These are phyloP conservation scores for Serpula lacrymans DNA, from an alignment of 768 basidiomycete genomes.

Conservation along the genomic window DNA sequence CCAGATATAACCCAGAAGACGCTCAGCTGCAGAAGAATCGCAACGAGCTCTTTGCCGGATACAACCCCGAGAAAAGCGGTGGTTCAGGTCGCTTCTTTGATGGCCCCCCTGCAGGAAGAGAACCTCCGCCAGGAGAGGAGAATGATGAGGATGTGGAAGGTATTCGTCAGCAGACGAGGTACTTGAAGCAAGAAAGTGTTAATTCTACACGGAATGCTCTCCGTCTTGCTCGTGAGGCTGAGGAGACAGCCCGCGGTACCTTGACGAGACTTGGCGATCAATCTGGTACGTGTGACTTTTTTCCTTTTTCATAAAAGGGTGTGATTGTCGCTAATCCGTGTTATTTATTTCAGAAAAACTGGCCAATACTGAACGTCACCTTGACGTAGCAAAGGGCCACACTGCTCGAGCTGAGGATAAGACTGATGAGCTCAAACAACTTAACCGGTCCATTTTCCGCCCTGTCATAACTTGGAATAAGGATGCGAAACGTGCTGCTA, in stretches of 20 bases:
- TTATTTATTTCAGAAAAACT: constrained; percentile 58
- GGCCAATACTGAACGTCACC: constrained; percentile 91
- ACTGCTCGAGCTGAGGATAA: constrained; percentile 87
- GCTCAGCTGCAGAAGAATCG: constrained; percentile 61
- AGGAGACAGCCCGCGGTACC: constrained; percentile 90
- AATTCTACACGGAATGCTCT: constrained; percentile 89
- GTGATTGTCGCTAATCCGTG: constrained; percentile 3
- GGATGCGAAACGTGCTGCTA: constrained; percentile 80
- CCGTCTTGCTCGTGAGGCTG: constrained; percentile 90
- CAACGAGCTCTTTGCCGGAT: constrained; percentile 72
- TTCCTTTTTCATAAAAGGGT: too few species aligned
- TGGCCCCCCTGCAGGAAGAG: constrained; percentile 44
- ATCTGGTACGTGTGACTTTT: constrained; percentile 62
- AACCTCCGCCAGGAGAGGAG: constrained; percentile 62
- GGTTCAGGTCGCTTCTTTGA: constrained; percentile 71
- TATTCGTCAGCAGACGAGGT: constrained; percentile 89
- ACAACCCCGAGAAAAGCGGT: constrained; percentile 50
- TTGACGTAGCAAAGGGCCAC: constrained; percentile 89
- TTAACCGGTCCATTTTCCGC: constrained; percentile 93
- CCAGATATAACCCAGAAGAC: constrained; percentile 12
- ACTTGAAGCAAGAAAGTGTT: constrained; percentile 88
- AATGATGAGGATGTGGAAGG: constrained; percentile 89
- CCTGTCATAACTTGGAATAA: constrained; percentile 94
- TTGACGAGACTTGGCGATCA: constrained; percentile 83
- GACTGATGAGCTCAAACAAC: constrained; percentile 88